Percentiles rank a stretch among this genome's conserved stretches.
Evolutionary conservation across 306 rosid genomes (phyloP).

Genomic region (Ormosia semicastrata): DNA sequence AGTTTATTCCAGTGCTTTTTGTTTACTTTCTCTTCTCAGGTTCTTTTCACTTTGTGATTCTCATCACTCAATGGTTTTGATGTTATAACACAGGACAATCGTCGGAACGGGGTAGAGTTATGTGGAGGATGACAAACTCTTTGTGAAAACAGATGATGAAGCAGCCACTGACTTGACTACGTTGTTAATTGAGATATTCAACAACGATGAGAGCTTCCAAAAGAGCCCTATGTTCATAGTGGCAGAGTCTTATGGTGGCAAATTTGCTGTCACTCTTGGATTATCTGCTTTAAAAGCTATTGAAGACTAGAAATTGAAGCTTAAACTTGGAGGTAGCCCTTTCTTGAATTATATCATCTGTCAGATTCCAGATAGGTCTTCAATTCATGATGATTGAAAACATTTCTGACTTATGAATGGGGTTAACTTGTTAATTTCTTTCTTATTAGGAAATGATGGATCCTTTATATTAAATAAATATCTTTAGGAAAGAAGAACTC

Average conservation of each 20-base stretch:
- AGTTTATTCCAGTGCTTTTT: neutral
- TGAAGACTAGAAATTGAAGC: constrained; percentile 50
- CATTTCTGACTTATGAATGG: neutral
- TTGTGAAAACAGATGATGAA: constrained; percentile 71
- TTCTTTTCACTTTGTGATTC: constrained; percentile 3
- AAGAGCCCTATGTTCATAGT: constrained; percentile 74
- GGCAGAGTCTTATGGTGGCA: constrained; percentile 96
- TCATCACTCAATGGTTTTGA: neutral
- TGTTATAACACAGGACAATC: constrained; percentile 63
- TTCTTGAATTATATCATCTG: neutral
- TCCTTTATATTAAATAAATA: neutral
- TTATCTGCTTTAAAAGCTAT: constrained; percentile 65
- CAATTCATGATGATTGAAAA: neutral
- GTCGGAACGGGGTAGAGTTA: constrained; percentile 92
- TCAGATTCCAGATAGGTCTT: neutral
- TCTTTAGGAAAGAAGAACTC: neutral
- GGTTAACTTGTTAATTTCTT: neutral
- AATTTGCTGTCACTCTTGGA: constrained; percentile 75
- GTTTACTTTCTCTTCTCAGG: neutral
- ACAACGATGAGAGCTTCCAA: constrained; percentile 52
- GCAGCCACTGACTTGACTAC: constrained; percentile 79
- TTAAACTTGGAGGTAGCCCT: constrained; percentile 61
- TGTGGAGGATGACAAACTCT: constrained; percentile 56
- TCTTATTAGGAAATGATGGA: neutral
- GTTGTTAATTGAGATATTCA: constrained; percentile 57